Conservation (phyloP, 2,329 filamentous ascomycete genomes). For the Rugonectria rugulosa region DNA sequence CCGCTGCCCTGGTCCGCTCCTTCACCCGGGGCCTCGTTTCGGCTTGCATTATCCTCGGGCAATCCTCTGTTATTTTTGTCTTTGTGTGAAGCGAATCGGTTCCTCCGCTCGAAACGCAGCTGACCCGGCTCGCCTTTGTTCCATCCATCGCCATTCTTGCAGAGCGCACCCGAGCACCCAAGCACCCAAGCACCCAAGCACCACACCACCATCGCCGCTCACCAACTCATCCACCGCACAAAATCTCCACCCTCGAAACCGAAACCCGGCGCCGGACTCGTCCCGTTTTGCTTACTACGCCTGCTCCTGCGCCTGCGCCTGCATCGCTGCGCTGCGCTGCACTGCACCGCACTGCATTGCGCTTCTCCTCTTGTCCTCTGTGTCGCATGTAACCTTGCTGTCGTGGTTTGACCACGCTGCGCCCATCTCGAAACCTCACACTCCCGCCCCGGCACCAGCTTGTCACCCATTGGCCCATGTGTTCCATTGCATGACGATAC, state of each 20-base stretch:
- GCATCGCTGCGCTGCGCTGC: conserved; percentile 18
- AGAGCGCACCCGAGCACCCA: background rate
- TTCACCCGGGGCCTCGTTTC: conserved; percentile 15
- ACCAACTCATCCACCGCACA: conserved; percentile 13
- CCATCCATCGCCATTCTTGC: background rate
- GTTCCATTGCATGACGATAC: conserved; percentile 43
- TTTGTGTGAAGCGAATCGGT: conserved; percentile 16
- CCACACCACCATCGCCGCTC: conserved; percentile 19
- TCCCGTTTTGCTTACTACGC: conserved; percentile 11
- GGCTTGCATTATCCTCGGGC: conserved; percentile 8
- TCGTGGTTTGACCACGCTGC: conserved; percentile 35
- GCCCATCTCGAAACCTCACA: conserved; percentile 46
- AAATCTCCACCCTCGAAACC: conserved; percentile 25
- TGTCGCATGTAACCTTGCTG: conserved; percentile 39
- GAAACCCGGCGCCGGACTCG: conserved; percentile 19
- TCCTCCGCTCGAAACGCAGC: background rate
- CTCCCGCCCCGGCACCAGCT: conserved; percentile 23
- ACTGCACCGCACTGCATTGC: conserved; percentile 23
- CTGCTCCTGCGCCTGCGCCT: too few relatives aligned
- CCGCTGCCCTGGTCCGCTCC: conserved; percentile 15
- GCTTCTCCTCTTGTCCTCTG: conserved; percentile 29
- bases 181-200: background rate
- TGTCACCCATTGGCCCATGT: conserved; percentile 38
- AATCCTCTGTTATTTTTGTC: conserved; percentile 13
- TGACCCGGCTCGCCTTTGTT: background rate